A percentile compares a stretch with the other conserved stretches of the same genome.
phyloP scores from a whole-genome alignment of 78 protist species.

The Pelomyxa schiedti region DNA sequence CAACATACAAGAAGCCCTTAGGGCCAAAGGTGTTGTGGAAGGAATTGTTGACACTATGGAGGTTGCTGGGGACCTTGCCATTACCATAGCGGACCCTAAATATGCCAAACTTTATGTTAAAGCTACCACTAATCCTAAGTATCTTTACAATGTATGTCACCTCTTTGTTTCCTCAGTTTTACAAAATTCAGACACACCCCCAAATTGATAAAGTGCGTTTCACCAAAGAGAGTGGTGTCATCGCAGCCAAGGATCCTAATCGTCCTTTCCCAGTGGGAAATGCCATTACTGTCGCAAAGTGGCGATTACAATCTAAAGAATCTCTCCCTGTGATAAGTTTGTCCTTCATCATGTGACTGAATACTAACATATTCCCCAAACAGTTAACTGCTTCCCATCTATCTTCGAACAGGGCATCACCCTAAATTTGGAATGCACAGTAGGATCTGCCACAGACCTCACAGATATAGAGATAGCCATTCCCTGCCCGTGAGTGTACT shows the following conservation, averaged over 20 bases:
- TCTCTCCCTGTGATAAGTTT: slow-evolving; percentile 15
- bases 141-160: slow-evolving; percentile 38
- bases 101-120: slow-evolving; percentile 4
- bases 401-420: not conserved
- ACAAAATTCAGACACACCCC: too few relatives aligned
- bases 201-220: not conserved
- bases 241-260: not conserved
- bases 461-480: slow-evolving; percentile 22
- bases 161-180: not conserved
- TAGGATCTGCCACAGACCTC: slow-evolving; percentile 11
- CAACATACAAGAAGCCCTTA: slow-evolving; percentile 17
- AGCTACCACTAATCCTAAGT: not conserved
- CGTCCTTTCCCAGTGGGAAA: not conserved
- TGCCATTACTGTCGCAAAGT: not conserved
- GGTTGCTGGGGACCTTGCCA: slow-evolving; percentile 43
- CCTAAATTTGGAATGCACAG: not conserved
- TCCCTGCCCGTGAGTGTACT: slow-evolving; percentile 24
- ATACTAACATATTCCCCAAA: not conserved
- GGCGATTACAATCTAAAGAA: not conserved
- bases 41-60: slow-evolving; percentile 32
- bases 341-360: slow-evolving; percentile 14
- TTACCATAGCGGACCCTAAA: slow-evolving; percentile 9
- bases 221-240: not conserved
- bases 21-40: slow-evolving; percentile 18
- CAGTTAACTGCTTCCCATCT: not conserved